Base-by-base conservation (phyloP, 805 yeast genomes). In the Candida xiaguanensis region DNA sequence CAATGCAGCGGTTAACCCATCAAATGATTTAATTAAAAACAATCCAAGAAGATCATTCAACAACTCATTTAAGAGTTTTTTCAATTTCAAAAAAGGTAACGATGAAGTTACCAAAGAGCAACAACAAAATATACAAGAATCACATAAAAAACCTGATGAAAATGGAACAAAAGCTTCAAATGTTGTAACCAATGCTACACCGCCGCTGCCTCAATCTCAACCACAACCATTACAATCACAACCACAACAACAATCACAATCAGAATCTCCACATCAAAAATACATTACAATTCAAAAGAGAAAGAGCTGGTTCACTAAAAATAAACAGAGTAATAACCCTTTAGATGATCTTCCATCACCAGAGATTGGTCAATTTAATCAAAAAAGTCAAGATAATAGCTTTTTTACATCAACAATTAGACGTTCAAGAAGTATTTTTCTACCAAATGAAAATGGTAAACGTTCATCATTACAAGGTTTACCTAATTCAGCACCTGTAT, bases 371-470 rank as follows among this genome's bases (percentile, higher is more conserved):
- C 31, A 28, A 15, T 15, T 14, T 4, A 16, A 28, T 8, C 4
- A 28, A 4, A 28, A 5, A 13, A 14, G 8, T 8, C 12, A 11
- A 7, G n/a, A 28, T 28, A 4, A 8, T 14, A 28, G 6, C 9
- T 5, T 28, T 7, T 13, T 8, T 14, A 15, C 6, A 16, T 28
- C 20, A 17, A 14, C 36, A 16, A 24, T 34, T 27, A 34, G 23
- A 16, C 15, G 36, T 14, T 34, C 36, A 34, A 34, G 23, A 13
- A 19, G 27, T n/a, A 22, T 17, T 23, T 32, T 32, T 32, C 22
- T 32, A 12, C 12, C 19, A 34, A 17, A 13, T 6, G 9, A 28
- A 14, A 28, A 8, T 8, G 7, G 12, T 15, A 5, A 13, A 12
- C 11, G 3, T 6, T 11, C 16, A 30, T 30, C 31, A 5, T 20